Conservation (phyloP, 257 asterid species). For the Nyctanthes arbortristis region DNA sequence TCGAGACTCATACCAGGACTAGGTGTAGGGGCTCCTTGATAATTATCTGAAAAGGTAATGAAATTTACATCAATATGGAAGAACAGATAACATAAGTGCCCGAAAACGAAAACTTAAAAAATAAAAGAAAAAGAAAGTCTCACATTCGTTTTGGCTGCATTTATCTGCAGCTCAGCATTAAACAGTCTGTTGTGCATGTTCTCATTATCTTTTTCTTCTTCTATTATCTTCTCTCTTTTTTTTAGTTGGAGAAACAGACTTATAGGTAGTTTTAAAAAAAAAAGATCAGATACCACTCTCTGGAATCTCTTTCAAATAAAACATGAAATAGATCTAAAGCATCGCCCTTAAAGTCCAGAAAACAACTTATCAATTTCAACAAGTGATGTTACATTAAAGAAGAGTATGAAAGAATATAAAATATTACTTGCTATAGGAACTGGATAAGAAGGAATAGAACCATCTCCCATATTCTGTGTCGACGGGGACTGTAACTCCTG, state of each 20-base stretch:
- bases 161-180: conserved; percentile 12
- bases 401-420: conserved; percentile 7
- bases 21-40: conserved; percentile 55
- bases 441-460: conserved; percentile 43
- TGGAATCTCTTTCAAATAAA: not conserved
- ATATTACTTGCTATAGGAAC: conserved; percentile 42
- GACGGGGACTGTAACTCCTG: conserved; percentile 42
- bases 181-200: conserved; percentile 3
- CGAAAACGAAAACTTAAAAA: no score
- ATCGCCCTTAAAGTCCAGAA: conserved; percentile 3
- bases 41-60: conserved; percentile 46
- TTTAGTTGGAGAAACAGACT: conserved; percentile 9
- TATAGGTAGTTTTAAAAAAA: conserved; percentile 10
- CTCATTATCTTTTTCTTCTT: not conserved
- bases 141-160: not conserved
- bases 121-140: conserved; percentile 1
- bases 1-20: conserved; percentile 40
- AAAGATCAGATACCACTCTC: conserved; percentile 3
- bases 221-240: no score
- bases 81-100: no score
- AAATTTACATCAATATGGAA: conserved; percentile 23
- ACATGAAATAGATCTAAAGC: conserved; percentile 6
- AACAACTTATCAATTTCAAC: conserved; percentile 10
- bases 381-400: conserved; percentile 5
- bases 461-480: conserved; percentile 31